Percentiles rank a stretch among this genome's conserved stretches.
phyloP scores from a whole-genome alignment of 2,329 filamentous ascomycete species.

The Scedosporium dehoogii region DNA sequence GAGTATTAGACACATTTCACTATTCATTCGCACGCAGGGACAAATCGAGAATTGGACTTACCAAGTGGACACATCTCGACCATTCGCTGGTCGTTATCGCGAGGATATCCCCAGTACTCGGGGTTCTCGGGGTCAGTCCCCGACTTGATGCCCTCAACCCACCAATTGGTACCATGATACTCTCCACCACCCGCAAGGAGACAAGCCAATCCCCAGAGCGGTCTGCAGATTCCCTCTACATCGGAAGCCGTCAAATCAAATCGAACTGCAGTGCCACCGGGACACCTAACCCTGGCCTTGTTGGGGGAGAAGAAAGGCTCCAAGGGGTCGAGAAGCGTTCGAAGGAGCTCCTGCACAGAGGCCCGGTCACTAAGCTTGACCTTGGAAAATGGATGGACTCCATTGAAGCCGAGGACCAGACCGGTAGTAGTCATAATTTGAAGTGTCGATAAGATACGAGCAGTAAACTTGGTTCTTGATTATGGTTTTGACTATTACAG shows the following conservation, averaged over 20 bases:
- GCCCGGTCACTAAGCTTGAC: constrained; percentile 38
- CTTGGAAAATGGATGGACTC: constrained; percentile 44
- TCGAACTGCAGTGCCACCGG: constrained; percentile 61
- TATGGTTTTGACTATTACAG: not conserved
- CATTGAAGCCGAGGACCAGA: constrained; percentile 38
- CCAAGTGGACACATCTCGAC: constrained; percentile 74
- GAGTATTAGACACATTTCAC: not conserved
- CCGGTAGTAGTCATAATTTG: constrained; percentile 4
- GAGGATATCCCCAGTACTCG: constrained; percentile 69
- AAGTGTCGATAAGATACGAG: not conserved
- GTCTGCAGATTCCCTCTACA: constrained; percentile 65
- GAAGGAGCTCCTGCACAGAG: constrained; percentile 51
- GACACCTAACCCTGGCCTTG: constrained; percentile 55
- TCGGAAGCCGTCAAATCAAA: constrained; percentile 72
- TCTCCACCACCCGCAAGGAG: constrained; percentile 58
- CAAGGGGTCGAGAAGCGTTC: constrained; percentile 59
- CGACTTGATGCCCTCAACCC: constrained; percentile 59
- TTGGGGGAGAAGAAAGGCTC: constrained; percentile 60
- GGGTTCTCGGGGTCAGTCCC: constrained; percentile 60
- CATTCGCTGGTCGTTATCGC: constrained; percentile 73
- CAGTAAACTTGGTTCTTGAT: not conserved
- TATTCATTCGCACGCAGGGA: not conserved
- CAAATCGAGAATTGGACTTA: constrained; percentile 14
- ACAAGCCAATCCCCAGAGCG: constrained; percentile 65
- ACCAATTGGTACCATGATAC: constrained; percentile 50